Conservation (phyloP, 495 filamentous ascomycete genomes). For the Annulohypoxylon maeteangense region DNA sequence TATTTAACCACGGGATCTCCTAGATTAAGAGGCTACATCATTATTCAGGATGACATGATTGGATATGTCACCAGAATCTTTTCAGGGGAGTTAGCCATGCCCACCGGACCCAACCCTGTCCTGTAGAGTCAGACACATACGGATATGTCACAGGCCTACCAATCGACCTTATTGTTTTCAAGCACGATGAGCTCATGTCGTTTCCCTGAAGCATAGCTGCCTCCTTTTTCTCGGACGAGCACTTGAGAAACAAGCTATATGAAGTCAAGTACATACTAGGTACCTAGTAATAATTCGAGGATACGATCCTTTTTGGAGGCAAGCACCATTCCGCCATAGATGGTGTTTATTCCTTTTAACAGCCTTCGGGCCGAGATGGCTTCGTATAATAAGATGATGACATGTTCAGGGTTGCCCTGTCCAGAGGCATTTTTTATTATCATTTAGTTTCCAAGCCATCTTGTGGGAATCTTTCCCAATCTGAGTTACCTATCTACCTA, state of each 20-base stretch:
- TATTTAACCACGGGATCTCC: not conserved
- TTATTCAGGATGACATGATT: not conserved
- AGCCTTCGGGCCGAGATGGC: slow-evolving; percentile 1
- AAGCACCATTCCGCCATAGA: not conserved
- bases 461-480: not conserved
- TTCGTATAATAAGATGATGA: not conserved
- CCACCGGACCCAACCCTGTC: slow-evolving; percentile 12
- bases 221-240: not conserved
- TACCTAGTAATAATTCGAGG: too few species aligned
- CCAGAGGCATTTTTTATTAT: not conserved
- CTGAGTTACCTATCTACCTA: not conserved
- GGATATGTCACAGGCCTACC: not conserved
- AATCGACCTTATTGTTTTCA: not conserved
- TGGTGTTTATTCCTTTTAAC: not conserved
- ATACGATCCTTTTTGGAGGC: slow-evolving; percentile 4
- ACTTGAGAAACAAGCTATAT: slow-evolving; percentile 6
- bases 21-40: not conserved
- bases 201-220: not conserved
- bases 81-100: not conserved
- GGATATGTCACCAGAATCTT: not conserved
- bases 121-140: not conserved
- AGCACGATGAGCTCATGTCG: not conserved
- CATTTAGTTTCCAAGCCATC: not conserved
- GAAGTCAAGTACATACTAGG: not conserved
- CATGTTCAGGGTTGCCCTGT: not conserved